Conservation (phyloP, 352 stramenopile species). For the Phytophthora sp. region DNA sequence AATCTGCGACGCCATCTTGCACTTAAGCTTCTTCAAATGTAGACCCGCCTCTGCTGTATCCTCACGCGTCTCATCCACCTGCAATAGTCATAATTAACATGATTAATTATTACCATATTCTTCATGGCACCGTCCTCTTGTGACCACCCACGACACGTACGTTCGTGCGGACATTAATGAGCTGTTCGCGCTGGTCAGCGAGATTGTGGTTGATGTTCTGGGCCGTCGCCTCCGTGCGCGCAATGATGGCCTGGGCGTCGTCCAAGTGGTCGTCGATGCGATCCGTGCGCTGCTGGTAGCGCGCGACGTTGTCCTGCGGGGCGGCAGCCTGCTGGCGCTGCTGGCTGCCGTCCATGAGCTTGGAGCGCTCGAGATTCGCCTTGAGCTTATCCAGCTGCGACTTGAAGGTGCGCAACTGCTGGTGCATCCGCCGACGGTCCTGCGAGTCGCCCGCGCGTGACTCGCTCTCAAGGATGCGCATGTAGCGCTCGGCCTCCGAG, state of each 20-base stretch:
- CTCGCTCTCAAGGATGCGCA: conserved; percentile 87
- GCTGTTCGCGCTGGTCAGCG: conserved; percentile 68
- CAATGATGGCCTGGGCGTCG: conserved; percentile 75
- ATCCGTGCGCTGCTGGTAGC: conserved; percentile 78
- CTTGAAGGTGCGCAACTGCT: conserved; percentile 85
- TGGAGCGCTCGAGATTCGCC: conserved; percentile 75
- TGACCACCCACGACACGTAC: conserved; percentile 41
- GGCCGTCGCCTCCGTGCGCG: conserved; percentile 68
- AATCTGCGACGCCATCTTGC: conserved; percentile 82
- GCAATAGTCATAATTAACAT: not conserved
- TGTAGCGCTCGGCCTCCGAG: conserved; percentile 80
- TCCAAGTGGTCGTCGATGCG: conserved; percentile 71
- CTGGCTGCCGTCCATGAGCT: conserved; percentile 76
- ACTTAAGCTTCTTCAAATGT: conserved; percentile 83
- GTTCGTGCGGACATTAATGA: conserved; percentile 79
- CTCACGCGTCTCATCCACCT: conserved; percentile 75
- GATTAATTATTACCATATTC: no score
- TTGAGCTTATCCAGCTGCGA: conserved; percentile 90
- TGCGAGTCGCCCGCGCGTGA: conserved; percentile 79
- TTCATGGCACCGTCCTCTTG: no score
- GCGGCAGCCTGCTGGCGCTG: conserved; percentile 57
- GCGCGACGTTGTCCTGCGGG: conserved; percentile 72
- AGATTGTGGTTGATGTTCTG: conserved; percentile 78
- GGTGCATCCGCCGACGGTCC: conserved; percentile 83
- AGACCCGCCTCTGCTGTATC: conserved; percentile 71